Conservation (phyloP, 345 rosid genomes). For the Acer campestre region DNA sequence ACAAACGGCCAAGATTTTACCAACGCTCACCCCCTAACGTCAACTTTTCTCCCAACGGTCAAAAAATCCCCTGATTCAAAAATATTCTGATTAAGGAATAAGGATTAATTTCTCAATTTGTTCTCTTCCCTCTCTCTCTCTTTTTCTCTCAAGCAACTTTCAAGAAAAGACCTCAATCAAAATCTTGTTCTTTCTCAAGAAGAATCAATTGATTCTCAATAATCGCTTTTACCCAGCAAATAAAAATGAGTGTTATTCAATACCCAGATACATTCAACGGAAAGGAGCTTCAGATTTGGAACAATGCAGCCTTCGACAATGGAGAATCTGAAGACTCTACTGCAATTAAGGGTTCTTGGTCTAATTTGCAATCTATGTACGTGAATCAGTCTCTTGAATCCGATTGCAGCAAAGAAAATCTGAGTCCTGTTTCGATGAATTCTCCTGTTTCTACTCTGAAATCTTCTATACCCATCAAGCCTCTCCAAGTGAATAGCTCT, state of each 20-base stretch:
- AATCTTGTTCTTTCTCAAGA: not conserved
- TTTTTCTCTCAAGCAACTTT: slow-evolving; percentile 4
- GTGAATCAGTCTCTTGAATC: slow-evolving; percentile 59
- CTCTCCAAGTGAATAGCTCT: slow-evolving; percentile 35
- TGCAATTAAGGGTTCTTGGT: slow-evolving; percentile 52
- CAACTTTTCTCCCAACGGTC: slow-evolving; percentile 74
- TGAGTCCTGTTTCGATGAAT: slow-evolving; percentile 33
- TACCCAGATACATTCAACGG: slow-evolving; percentile 47
- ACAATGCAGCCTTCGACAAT: slow-evolving; percentile 88
- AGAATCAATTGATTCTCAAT: not conserved
- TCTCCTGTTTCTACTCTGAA: slow-evolving; percentile 34
- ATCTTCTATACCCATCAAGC: slow-evolving; percentile 28
- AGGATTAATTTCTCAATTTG: not conserved
- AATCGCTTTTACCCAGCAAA: slow-evolving; percentile 1
- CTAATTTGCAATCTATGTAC: slow-evolving; percentile 34
- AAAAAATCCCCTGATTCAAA: slow-evolving; percentile 31
- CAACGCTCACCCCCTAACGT: slow-evolving; percentile 48
- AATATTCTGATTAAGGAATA: slow-evolving; percentile 2
- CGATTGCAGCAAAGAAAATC: slow-evolving; percentile 61
- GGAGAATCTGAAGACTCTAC: slow-evolving; percentile 53
- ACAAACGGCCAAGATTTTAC: slow-evolving; percentile 46
- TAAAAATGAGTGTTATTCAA: slow-evolving; percentile 55
- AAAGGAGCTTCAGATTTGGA: slow-evolving; percentile 81
- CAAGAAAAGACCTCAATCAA: slow-evolving; percentile 6
- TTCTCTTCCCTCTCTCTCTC: not conserved